Conservation (phyloP, 371 early-diverging fungal genomes). For the Dichotomocladium elegans region DNA sequence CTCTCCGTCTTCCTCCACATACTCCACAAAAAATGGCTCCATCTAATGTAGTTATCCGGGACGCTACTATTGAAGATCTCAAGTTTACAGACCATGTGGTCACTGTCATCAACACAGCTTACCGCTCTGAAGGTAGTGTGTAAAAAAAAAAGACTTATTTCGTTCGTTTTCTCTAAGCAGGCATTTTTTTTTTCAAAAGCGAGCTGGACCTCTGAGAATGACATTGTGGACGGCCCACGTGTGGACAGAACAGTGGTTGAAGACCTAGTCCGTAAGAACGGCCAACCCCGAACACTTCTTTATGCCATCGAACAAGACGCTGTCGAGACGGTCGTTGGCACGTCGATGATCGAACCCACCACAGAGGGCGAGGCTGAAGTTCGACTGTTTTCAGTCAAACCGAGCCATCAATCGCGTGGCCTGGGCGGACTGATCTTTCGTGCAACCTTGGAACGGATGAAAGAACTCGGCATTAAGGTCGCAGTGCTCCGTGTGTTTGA, state of each 20-base stretch:
- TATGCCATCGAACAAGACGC: conserved; percentile 13
- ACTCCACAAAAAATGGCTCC: not conserved
- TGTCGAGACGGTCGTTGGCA: conserved; percentile 26
- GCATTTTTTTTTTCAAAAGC: conserved; percentile 8
- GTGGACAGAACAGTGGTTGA: conserved; percentile 25
- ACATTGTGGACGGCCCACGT: conserved; percentile 29
- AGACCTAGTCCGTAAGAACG: conserved; percentile 12
- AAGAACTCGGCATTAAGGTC: conserved; percentile 22
- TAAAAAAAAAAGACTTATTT: too few relatives aligned
- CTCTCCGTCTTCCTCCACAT: too few relatives aligned
- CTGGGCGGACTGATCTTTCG: conserved; percentile 54
- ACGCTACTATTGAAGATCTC: conserved; percentile 9
- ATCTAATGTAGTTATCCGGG: conserved; percentile 5
- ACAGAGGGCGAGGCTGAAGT: conserved; percentile 24
- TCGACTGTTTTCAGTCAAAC: conserved; percentile 50
- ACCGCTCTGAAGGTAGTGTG: conserved; percentile 5
- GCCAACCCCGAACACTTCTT: conserved; percentile 24
- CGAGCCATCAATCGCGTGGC: conserved; percentile 47
- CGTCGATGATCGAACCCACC: conserved; percentile 27
- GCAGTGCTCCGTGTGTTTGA: conserved; percentile 51
- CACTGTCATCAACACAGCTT: conserved; percentile 10
- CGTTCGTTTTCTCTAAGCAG: not conserved
- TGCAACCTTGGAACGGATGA: conserved; percentile 36
- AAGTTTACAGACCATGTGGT: conserved; percentile 1
- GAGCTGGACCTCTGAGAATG: conserved; percentile 45